These are phyloP conservation scores for Zymoseptoria pseudotritici DNA, from an alignment of 2,329 filamentous ascomycete species.

Conservation along the genomic window DNA sequence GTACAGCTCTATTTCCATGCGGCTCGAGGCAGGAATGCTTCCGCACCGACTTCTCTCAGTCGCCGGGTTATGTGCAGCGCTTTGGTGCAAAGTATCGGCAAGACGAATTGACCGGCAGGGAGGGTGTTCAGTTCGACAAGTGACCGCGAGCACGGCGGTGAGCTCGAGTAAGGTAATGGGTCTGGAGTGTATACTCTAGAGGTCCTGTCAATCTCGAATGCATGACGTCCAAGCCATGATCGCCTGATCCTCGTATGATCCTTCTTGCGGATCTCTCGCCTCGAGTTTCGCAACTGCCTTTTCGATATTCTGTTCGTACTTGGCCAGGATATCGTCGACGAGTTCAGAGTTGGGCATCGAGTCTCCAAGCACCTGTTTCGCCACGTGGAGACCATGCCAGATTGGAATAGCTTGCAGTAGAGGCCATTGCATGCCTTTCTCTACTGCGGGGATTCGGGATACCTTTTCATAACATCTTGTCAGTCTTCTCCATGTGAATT, in stretches of 20 bases:
- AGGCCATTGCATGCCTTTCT: conserved; percentile 11
- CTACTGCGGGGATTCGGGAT: neutral
- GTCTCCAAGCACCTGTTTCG: conserved; percentile 34
- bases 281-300: conserved; percentile 19
- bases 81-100: too few species aligned
- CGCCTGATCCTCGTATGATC: conserved; percentile 22
- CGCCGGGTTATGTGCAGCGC: too few species aligned
- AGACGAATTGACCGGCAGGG: too few species aligned
- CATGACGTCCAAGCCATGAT: conserved; percentile 22
- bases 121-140: too few species aligned
- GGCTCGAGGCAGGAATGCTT: too few species aligned
- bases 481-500: neutral
- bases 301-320: conserved; percentile 22
- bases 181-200: too few species aligned
- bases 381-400: conserved; percentile 39
- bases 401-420: conserved; percentile 31
- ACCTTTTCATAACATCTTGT: neutral
- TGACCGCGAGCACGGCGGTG: too few species aligned
- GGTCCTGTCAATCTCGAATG: conserved; percentile 10
- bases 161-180: too few species aligned
- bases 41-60: too few species aligned
- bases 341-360: conserved; percentile 23
- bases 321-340: conserved; percentile 16
- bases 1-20: too few species aligned
- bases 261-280: conserved; percentile 14